A percentile compares a stretch with the other conserved stretches of the same genome.
These are phyloP conservation scores for Cynara cardunculus DNA, from an alignment of 129 eudicot genomes.

Conservation along the genomic window DNA sequence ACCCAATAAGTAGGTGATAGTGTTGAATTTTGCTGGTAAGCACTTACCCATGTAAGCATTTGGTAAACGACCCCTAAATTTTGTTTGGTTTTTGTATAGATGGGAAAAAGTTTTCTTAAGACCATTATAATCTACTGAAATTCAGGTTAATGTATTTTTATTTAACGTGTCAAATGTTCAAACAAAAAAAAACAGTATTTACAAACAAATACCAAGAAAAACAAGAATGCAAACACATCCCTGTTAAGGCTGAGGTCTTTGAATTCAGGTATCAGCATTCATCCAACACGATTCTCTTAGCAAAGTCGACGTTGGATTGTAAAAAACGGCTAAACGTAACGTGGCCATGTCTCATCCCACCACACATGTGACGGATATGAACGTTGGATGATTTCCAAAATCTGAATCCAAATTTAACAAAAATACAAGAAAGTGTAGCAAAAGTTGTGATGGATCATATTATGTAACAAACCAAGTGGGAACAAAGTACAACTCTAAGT, in stretches of 20 bases:
- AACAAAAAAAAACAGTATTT: not conserved
- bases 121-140: not conserved
- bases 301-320: not conserved
- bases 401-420: not conserved
- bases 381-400: not conserved
- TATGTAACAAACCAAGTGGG: not conserved
- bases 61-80: too few relatives aligned
- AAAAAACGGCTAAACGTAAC: not conserved
- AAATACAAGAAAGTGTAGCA: not conserved
- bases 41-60: too few relatives aligned
- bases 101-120: not conserved
- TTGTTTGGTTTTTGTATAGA: not conserved
- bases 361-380: not conserved
- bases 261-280: not conserved
- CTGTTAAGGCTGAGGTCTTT: not conserved
- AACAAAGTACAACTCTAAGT: not conserved
- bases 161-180: not conserved
- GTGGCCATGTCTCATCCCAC: not conserved
- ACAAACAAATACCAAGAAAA: not conserved
- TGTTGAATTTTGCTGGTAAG: too few relatives aligned
- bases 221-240: not conserved
- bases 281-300: not conserved
- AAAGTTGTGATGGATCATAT: not conserved
- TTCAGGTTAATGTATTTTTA: not conserved
- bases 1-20: too few relatives aligned